Conservation (phyloP, 2,329 filamentous ascomycete genomes). For the Sarocladiaceae sp. region DNA sequence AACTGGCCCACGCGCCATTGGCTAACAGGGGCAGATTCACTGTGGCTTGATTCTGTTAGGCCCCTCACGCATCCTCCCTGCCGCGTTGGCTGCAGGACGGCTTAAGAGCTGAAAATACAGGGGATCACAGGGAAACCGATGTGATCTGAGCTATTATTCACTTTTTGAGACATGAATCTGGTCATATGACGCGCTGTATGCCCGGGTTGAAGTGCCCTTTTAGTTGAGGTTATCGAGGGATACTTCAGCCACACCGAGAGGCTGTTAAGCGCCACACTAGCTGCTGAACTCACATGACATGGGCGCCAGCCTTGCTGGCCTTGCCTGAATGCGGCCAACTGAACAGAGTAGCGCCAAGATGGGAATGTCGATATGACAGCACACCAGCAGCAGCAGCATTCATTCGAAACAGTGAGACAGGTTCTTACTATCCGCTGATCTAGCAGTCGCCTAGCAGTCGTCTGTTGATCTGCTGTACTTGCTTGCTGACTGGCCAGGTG, state of each 20-base stretch:
- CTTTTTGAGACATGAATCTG: no score
- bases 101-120: neutral
- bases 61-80: neutral
- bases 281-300: slow-evolving; percentile 6
- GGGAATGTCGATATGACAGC: neutral
- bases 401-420: no score
- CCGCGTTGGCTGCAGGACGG: neutral
- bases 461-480: no score
- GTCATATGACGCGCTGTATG: no score
- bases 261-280: slow-evolving; percentile 6
- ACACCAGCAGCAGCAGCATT: neutral
- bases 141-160: no score
- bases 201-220: no score
- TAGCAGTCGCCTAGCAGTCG: no score
- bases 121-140: no score
- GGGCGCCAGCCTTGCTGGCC: neutral
- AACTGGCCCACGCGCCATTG: slow-evolving; percentile 8
- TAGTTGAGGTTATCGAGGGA: no score
- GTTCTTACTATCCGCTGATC: no score
- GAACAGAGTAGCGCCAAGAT: no score
- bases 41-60: slow-evolving; percentile 5
- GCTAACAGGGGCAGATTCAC: slow-evolving; percentile 3
- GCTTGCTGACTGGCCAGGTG: no score
- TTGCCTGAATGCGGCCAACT: slow-evolving; percentile 8
- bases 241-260: neutral